These are phyloP conservation scores for Pholiota microspora DNA, from an alignment of 768 basidiomycete genomes.

Conservation along the genomic window DNA sequence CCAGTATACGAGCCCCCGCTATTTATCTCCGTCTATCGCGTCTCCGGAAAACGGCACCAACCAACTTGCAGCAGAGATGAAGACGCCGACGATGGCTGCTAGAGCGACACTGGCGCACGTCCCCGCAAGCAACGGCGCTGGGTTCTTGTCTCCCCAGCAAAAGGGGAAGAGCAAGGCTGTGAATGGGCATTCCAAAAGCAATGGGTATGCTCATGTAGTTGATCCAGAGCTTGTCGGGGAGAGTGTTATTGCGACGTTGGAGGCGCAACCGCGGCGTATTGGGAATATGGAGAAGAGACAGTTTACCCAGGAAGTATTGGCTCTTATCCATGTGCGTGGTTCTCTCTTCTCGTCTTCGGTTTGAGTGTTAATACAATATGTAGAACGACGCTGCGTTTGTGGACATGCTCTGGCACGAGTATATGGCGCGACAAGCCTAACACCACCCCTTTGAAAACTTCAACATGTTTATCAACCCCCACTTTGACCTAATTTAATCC, in stretches of 20 bases:
- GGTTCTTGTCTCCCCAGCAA: conserved; percentile 1
- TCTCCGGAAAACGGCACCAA: conserved; percentile 13
- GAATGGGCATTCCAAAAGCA: conserved; percentile 24
- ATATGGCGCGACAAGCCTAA: conserved; percentile 29
- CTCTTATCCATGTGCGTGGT: conserved; percentile 56
- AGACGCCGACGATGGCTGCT: conserved; percentile 28
- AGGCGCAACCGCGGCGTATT: conserved; percentile 18
- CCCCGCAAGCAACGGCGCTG: conserved; percentile 11
- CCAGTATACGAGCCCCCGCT: not conserved
- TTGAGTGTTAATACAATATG: conserved; percentile 3
- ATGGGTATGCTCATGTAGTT: conserved; percentile 18
- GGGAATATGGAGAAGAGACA: conserved; percentile 46
- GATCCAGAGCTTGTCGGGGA: conserved; percentile 27
- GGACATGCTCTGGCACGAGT: conserved; percentile 58
- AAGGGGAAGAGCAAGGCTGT: conserved; percentile 19
- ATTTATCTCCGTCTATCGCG: conserved; percentile 17
- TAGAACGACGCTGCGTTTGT: conserved; percentile 69
- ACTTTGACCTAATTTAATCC: conserved; percentile 15
- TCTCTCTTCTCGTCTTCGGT: not conserved
- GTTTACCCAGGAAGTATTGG: conserved; percentile 58
- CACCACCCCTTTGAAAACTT: not conserved
- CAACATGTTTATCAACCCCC: conserved; percentile 1
- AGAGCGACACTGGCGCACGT: conserved; percentile 15
- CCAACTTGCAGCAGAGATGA: conserved; percentile 20
- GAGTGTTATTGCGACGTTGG: conserved; percentile 26